phyloP scores from a whole-genome alignment of 2,329 filamentous ascomycete species.

The Ophiostoma triangulosporum region DNA sequence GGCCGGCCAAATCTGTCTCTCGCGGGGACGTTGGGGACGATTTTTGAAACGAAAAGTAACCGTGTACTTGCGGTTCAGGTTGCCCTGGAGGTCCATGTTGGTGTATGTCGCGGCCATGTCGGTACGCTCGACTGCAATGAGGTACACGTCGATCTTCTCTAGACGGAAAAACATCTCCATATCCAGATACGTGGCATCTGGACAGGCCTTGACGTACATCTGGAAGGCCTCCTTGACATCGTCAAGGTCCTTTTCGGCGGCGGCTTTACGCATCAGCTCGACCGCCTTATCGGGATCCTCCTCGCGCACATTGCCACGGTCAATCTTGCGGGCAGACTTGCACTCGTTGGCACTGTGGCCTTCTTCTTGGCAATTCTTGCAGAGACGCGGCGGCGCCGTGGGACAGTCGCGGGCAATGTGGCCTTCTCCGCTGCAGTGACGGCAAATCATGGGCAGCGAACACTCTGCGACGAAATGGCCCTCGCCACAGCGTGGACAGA shows the following conservation, averaged over 20 bases:
- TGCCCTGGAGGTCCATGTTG: slow-evolving; percentile 60
- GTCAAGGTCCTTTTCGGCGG: slow-evolving; percentile 42
- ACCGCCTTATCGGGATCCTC: slow-evolving; percentile 43
- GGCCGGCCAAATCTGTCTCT: slow-evolving; percentile 47
- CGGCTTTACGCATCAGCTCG: slow-evolving; percentile 38
- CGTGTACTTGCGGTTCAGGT: slow-evolving; percentile 49
- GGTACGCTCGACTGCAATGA: slow-evolving; percentile 49
- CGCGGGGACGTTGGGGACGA: slow-evolving; percentile 43
- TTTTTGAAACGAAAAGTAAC: slow-evolving; percentile 48
- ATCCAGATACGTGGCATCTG: slow-evolving; percentile 42
- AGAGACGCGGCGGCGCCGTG: slow-evolving; percentile 37
- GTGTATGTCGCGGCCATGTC: slow-evolving; percentile 41
- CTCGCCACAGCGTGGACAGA: slow-evolving; percentile 32
- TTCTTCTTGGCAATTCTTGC: slow-evolving; percentile 48
- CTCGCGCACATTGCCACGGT: slow-evolving; percentile 35
- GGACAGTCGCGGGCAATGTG: slow-evolving; percentile 43
- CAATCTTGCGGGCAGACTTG: slow-evolving; percentile 44
- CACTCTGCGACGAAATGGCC: slow-evolving; percentile 41
- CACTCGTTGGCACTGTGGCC: slow-evolving; percentile 45
- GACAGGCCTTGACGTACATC: slow-evolving; percentile 48
- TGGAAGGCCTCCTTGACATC: slow-evolving; percentile 46
- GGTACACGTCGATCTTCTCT: slow-evolving; percentile 38
- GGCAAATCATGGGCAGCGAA: slow-evolving; percentile 23
- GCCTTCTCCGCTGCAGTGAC: slow-evolving; percentile 31
- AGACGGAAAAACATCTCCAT: slow-evolving; percentile 48